Base-by-base conservation (phyloP, 306 rosid genomes). In the Pyrus bretschneideri region DNA sequence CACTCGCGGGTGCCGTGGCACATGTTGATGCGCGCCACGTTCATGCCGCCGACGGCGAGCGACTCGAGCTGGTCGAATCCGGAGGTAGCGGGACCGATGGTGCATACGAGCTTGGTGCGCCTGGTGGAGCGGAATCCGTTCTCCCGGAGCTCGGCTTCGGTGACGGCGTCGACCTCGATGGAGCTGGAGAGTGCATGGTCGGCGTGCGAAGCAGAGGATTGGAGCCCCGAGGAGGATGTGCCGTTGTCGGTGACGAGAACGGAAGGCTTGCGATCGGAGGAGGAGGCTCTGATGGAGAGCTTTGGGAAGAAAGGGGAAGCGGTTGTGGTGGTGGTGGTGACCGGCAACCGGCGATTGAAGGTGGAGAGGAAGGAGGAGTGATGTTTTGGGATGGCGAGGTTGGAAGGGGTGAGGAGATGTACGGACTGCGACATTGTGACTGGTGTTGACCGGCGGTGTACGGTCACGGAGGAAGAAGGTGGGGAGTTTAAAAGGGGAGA, bases 1-100 rank as follows among this genome's bases (percentile, higher is more conserved):
- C 99, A 96, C 51, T 89, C 93, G 31, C 93, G 84, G 4, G 97
- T 91, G 42, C 99, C 99, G 49, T 96, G 99, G 75, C 99, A 96
- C 99, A 92, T 92, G 80, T 96, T 96, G 67, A 96, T 74, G 54
- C 98, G 70, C 4, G 99, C 99, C 40, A 96, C 93, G 80, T 96
- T 96, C 99, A 96, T 96, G 22, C 99, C 99, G 10, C 98, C 96
- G 1, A 86, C 98, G 3, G 99, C 99, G 14, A 95, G 84, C 5
- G 98, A 91, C 89, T 95, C 96, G 4, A 95, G 96, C 88, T 96
- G 88, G 33, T 92, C 96, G 52, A 91, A 88, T 30, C 97, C 97
- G 60, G 88, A 85, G 1, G 94, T 86, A 22, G 90, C 85, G n/a
- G 99, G 99, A 14, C 98, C 99, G 67, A 96, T 89, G 21, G 99